Conservation (phyloP, 495 filamentous ascomycete genomes). For the Baudoinia panamericana region DNA sequence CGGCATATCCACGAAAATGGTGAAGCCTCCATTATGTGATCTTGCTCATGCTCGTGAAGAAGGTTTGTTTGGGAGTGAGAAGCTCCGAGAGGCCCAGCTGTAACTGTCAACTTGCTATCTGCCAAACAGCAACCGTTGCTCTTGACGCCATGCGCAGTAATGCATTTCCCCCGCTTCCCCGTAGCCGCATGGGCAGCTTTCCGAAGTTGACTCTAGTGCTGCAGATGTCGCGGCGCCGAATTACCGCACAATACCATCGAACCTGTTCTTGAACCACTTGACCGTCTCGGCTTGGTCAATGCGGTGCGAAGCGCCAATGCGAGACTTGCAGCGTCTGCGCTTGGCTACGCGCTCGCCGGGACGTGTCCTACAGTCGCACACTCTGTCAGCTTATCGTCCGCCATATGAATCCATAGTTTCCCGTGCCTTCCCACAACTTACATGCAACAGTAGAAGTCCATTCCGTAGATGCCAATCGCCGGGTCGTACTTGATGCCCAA, state of each 20-base stretch:
- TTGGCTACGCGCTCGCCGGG: constrained; percentile 95
- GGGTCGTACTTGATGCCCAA: constrained; percentile 99
- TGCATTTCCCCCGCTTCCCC: too few species aligned
- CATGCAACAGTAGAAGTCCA: constrained; percentile 99
- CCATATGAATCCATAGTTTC: neutral
- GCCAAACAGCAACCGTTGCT: neutral
- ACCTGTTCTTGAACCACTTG: constrained; percentile 99
- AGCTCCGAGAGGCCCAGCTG: constrained; percentile 19
- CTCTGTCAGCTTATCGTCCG: neutral
- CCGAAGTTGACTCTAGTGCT: too few species aligned
- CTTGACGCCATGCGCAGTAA: constrained; percentile 54
- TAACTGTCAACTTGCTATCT: constrained; percentile 14
- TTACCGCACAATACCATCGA: constrained; percentile 96
- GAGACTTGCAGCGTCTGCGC: constrained; percentile 77
- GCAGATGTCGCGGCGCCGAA: too few species aligned
- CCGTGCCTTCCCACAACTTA: constrained; percentile 29
- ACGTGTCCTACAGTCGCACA: constrained; percentile 49
- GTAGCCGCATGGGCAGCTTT: too few species aligned
- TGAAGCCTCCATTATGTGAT: constrained; percentile 23
- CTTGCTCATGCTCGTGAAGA: constrained; percentile 18
- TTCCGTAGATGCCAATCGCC: constrained; percentile 98
- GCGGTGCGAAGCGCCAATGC: constrained; percentile 75
- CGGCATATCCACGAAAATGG: constrained; percentile 16
- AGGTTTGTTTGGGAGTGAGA: constrained; percentile 7
- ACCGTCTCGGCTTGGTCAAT: constrained; percentile 89